Percentiles rank a stretch among this genome's conserved stretches.
Evolutionary conservation across 768 basidiomycete species (phyloP).

Genomic region (Naganishia randhawae): DNA sequence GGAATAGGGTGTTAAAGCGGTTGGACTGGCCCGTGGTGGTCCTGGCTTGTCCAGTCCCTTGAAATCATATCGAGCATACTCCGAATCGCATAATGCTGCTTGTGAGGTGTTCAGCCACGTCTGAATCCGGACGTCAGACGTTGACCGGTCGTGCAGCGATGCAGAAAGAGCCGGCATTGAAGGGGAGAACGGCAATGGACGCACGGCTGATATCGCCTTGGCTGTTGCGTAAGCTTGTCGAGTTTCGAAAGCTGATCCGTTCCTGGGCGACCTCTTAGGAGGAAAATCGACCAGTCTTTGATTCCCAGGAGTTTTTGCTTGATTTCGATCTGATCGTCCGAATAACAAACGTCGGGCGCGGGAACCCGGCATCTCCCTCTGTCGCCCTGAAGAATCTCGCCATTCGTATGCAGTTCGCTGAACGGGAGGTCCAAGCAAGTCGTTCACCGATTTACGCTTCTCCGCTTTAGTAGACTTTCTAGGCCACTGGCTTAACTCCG

Average conservation of each 20-base stretch:
- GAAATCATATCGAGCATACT: not conserved
- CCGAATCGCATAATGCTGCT: not conserved
- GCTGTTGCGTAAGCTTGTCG: not conserved
- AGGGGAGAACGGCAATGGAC: not conserved
- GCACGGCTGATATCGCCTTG: too few relatives aligned
- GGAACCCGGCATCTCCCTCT: not conserved
- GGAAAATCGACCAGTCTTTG: not conserved
- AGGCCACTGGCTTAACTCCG: conserved; percentile 1
- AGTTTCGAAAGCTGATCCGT: not conserved
- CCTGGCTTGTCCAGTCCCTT: not conserved
- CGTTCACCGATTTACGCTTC: conserved; percentile 7
- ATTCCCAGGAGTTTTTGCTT: not conserved
- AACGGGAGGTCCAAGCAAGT: conserved; percentile 2
- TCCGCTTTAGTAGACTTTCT: conserved; percentile 4
- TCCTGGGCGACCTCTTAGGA: not conserved
- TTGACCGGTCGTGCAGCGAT: not conserved
- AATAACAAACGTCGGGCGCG: conserved; percentile 1
- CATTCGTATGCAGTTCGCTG: conserved; percentile 2
- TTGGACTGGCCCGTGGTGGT: not conserved
- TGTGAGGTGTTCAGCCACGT: conserved; percentile 17
- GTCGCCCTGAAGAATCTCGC: not conserved
- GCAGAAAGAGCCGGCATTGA: conserved; percentile 9
- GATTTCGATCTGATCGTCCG: conserved; percentile 3
- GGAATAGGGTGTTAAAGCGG: conserved; percentile 1
- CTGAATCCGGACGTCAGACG: conserved; percentile 3